Conservation (phyloP, 2,329 filamentous ascomycete species). For the Phaeosphaeria sp. region DNA sequence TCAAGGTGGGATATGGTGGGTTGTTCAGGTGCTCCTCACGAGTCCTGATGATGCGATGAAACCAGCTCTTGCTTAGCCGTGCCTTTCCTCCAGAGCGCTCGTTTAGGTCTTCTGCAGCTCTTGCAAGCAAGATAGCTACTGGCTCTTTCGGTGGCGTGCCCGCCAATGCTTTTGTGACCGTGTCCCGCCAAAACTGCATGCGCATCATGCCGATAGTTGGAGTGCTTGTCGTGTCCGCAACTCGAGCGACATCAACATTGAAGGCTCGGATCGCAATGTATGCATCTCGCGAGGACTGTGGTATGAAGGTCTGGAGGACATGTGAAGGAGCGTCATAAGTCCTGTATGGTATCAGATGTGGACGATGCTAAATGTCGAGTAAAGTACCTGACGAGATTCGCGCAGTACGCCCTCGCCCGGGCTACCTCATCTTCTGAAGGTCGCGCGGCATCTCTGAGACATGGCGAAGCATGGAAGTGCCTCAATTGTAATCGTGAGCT, state of each 20-base stretch:
- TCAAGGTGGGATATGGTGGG: slow-evolving; percentile 76
- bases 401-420: slow-evolving; percentile 64
- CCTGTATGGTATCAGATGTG: slow-evolving; percentile 53
- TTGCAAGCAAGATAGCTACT: slow-evolving; percentile 81
- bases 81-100: slow-evolving; percentile 54
- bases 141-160: slow-evolving; percentile 86
- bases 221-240: slow-evolving; percentile 88
- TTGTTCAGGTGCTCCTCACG: slow-evolving; percentile 85
- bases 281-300: slow-evolving; percentile 73
- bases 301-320: slow-evolving; percentile 84
- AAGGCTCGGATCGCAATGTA: slow-evolving; percentile 91
- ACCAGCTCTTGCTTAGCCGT: slow-evolving; percentile 63
- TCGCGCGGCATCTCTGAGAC: slow-evolving; percentile 24
- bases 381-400: slow-evolving; percentile 61
- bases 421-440: slow-evolving; percentile 57
- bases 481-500: slow-evolving; percentile 14
- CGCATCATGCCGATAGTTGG: slow-evolving; percentile 87
- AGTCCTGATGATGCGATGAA: slow-evolving; percentile 75
- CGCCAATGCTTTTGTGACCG: slow-evolving; percentile 77
- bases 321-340: slow-evolving; percentile 90
- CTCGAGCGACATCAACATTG: slow-evolving; percentile 88
- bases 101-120: slow-evolving; percentile 68
- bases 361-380: slow-evolving; percentile 34
- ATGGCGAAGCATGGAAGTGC: slow-evolving; percentile 30
- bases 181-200: slow-evolving; percentile 94